A percentile compares a stretch with the other conserved stretches of the same genome.
These are phyloP conservation scores for Penicillium sp. DNA, from an alignment of 2,329 filamentous ascomycete species.

Conservation along the genomic window DNA sequence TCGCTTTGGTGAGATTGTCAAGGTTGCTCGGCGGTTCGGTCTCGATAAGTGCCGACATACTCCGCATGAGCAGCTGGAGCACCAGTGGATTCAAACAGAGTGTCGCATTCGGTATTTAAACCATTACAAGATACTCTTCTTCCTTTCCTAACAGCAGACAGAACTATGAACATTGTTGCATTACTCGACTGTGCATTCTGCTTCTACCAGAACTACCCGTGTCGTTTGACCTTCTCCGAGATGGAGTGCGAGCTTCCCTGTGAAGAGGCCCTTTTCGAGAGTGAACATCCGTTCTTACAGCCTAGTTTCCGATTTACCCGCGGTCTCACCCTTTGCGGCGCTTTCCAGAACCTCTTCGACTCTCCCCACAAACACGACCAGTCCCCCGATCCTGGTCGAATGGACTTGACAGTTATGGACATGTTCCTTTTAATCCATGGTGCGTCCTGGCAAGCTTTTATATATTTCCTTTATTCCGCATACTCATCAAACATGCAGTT, in stretches of 20 bases:
- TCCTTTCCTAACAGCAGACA: constrained; percentile 18
- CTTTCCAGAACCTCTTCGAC: constrained; percentile 40
- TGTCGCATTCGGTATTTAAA: constrained; percentile 38
- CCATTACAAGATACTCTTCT: too few relatives aligned
- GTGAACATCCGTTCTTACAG: constrained; percentile 41
- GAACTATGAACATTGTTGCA: constrained; percentile 39
- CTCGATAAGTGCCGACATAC: constrained; percentile 38
- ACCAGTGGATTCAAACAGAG: constrained; percentile 43
- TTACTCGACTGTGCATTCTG: constrained; percentile 44
- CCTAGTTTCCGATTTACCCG: constrained; percentile 37
- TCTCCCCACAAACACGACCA: constrained; percentile 15
- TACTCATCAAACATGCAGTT: constrained; percentile 18
- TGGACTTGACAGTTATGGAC: constrained; percentile 34
- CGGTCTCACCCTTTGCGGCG: constrained; percentile 34
- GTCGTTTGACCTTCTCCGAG: constrained; percentile 38
- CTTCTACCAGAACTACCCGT: constrained; percentile 45
- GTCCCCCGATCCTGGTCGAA: constrained; percentile 7
- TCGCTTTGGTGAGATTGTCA: constrained; percentile 42
- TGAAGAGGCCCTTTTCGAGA: constrained; percentile 38
- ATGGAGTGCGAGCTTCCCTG: constrained; percentile 44
- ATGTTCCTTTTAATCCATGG: constrained; percentile 44
- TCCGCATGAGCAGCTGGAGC: constrained; percentile 37
- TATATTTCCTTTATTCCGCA: neutral
- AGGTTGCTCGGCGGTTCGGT: constrained; percentile 39
- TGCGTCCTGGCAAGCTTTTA: constrained; percentile 15